Evolutionary conservation across 2,329 filamentous ascomycete genomes (phyloP).

Genomic region (Zasmidium cellare): DNA sequence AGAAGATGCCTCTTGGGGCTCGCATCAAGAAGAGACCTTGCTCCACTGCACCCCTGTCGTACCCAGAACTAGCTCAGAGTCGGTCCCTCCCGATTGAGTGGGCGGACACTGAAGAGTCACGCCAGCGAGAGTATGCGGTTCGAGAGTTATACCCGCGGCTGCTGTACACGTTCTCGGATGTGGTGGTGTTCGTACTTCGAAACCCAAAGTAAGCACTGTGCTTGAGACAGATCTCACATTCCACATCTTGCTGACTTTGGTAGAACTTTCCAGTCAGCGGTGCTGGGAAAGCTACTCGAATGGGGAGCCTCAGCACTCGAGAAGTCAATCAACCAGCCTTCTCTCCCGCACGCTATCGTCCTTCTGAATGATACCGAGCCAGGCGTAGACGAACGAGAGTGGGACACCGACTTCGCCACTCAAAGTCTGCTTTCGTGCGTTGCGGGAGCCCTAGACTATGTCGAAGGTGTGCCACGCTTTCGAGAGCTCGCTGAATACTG

Average conservation of each 20-base stretch:
- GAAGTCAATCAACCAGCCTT: slow-evolving; percentile 53
- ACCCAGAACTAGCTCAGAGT: slow-evolving; percentile 1
- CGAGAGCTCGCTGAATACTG: slow-evolving; percentile 42
- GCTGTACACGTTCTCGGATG: slow-evolving; percentile 42
- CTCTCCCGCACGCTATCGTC: slow-evolving; percentile 53
- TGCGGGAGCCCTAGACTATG: slow-evolving; percentile 11
- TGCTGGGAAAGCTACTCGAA: slow-evolving; percentile 36
- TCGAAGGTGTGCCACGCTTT: slow-evolving; percentile 29
- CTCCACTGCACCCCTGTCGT: background rate
- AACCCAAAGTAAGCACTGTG: slow-evolving; percentile 32
- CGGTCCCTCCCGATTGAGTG: slow-evolving; percentile 15
- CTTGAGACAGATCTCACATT: background rate
- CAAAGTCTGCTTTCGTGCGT: slow-evolving; percentile 36
- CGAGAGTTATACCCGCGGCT: slow-evolving; percentile 38
- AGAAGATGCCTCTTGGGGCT: slow-evolving; percentile 35
- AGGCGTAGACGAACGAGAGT: slow-evolving; percentile 40
- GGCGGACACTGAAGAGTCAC: slow-evolving; percentile 17
- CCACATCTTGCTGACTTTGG: background rate
- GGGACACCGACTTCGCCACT: slow-evolving; percentile 46
- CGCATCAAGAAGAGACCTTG: slow-evolving; percentile 6
- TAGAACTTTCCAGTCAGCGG: background rate
- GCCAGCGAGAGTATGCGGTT: slow-evolving; percentile 33
- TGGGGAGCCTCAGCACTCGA: slow-evolving; percentile 53
- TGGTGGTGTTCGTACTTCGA: slow-evolving; percentile 39
- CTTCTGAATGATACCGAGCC: slow-evolving; percentile 50